Evolutionary conservation across 1,139 yeast genomes (phyloP).

Genomic region (Pichia sp.): DNA sequence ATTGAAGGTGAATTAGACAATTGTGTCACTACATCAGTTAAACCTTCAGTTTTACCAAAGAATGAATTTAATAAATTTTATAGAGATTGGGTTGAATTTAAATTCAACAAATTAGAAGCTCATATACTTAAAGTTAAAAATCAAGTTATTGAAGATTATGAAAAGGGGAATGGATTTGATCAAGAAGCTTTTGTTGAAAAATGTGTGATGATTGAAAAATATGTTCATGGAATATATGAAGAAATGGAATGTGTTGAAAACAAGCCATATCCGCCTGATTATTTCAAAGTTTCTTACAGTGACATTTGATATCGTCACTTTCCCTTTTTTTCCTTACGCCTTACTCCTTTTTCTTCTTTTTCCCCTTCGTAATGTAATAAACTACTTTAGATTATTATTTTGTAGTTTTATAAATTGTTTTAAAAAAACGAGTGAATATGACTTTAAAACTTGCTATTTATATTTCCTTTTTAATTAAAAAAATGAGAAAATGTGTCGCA

Average conservation of each 20-base stretch:
- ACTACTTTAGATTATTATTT: too few relatives aligned
- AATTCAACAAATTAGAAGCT: conserved; percentile 33
- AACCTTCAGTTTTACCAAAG: conserved; percentile 35
- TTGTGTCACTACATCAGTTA: conserved; percentile 32
- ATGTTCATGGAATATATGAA: conserved; percentile 24
- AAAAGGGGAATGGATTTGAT: conserved; percentile 23
- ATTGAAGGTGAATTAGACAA: conserved; percentile 32
- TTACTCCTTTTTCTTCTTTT: not conserved
- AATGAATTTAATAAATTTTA: conserved; percentile 32
- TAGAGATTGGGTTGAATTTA: conserved; percentile 34
- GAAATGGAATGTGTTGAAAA: conserved; percentile 30
- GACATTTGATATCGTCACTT: conserved; percentile 5
- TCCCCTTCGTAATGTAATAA: not conserved
- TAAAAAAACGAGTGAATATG: too few relatives aligned
- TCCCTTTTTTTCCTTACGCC: not conserved
- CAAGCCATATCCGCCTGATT: conserved; percentile 28
- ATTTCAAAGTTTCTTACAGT: conserved; percentile 24
- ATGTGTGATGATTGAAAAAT: conserved; percentile 25
- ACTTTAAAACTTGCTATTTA: too few relatives aligned
- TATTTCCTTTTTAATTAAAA: too few relatives aligned
- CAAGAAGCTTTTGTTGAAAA: conserved; percentile 23
- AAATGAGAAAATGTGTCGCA: too few relatives aligned
- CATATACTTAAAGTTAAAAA: conserved; percentile 31
- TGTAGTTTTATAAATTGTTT: too few relatives aligned
- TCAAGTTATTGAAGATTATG: conserved; percentile 17